Percentiles rank a stretch among this genome's conserved stretches.
These are phyloP conservation scores for Garcia nutans DNA, from an alignment of 345 rosid species.

Conservation along the genomic window DNA sequence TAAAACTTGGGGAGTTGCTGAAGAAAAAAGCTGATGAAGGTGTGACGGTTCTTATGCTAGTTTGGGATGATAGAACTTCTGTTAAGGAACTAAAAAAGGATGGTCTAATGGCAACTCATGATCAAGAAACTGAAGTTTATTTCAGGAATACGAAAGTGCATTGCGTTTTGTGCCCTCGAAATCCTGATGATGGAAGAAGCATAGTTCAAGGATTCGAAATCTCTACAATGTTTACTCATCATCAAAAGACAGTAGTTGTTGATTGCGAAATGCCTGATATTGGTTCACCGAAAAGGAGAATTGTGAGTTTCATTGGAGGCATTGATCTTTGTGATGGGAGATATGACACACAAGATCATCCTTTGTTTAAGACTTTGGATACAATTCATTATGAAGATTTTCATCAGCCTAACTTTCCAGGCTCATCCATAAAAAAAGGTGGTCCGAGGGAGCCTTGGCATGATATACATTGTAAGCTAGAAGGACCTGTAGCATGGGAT, in stretches of 20 bases:
- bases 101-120: constrained; percentile 80
- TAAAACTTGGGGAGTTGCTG: constrained; percentile 56
- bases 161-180: constrained; percentile 65
- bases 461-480: constrained; percentile 80
- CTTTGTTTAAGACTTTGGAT: constrained; percentile 56
- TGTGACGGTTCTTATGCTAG: constrained; percentile 60
- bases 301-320: constrained; percentile 84
- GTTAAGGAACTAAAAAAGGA: constrained; percentile 39
- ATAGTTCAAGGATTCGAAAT: constrained; percentile 44
- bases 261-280: constrained; percentile 41
- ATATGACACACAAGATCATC: constrained; percentile 72
- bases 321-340: constrained; percentile 90
- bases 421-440: constrained; percentile 60
- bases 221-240: constrained; percentile 69
- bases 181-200: constrained; percentile 46
- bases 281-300: constrained; percentile 35
- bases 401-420: constrained; percentile 75
- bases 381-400: constrained; percentile 58
- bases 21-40: constrained; percentile 62
- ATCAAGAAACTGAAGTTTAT: constrained; percentile 52
- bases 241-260: constrained; percentile 70
- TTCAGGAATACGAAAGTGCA: constrained; percentile 56
- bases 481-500: constrained; percentile 92
- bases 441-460: constrained; percentile 99
- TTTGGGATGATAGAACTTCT: constrained; percentile 86